Base-by-base conservation (phyloP, 75 land plant species). In the Pinus albicaulis region DNA sequence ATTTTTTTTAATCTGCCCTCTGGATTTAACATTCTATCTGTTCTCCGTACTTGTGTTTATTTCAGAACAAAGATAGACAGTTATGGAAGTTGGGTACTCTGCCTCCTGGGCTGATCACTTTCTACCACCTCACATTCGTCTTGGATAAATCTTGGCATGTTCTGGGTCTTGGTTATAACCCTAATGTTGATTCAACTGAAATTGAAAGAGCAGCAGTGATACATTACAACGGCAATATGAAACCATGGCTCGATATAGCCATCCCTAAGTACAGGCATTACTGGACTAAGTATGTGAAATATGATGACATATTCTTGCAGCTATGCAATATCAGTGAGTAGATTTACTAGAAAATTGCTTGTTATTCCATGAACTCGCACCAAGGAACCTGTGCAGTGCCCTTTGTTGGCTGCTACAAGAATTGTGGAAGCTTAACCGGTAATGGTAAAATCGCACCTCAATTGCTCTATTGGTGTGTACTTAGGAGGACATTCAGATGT, bases 1-100 rank as follows among this genome's bases (percentile, higher is more conserved):
- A 7, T 63, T 17, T 72, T 72, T 28, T 7, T 34, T 22, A 7
- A 7, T 11, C 31, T 28, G 23, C 14, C 7, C 24, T 76, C 11
- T 19, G 48, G 14, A 15, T 20, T 48, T 41, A 20, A 17, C 24
- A 13, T 79, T 59, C 11, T 56, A 28, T 76, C 17, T 75, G 68
- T 24, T 19, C 22, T 59, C 57, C n/a, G 34, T 72, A 3, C 17
- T 15, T 56, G 3, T 22, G 7, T 34, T 13, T 31, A 5, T 78
- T 15, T 74, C 86, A 93, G 96, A 93, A 93, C 52, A 89, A 83
- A 75, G 87, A 91, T 22, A 74, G 93, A 48, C 79, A 79, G 56
- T 86, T 93, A n/a, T 91, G 93, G 96, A 89, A 91, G 82, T 87
- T 91, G 23, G 94, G 96, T 3, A 61, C 94, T 8, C 72, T 93